Conservation (phyloP, 2,329 filamentous ascomycete genomes). For the Pestalotiopsis fici region DNA sequence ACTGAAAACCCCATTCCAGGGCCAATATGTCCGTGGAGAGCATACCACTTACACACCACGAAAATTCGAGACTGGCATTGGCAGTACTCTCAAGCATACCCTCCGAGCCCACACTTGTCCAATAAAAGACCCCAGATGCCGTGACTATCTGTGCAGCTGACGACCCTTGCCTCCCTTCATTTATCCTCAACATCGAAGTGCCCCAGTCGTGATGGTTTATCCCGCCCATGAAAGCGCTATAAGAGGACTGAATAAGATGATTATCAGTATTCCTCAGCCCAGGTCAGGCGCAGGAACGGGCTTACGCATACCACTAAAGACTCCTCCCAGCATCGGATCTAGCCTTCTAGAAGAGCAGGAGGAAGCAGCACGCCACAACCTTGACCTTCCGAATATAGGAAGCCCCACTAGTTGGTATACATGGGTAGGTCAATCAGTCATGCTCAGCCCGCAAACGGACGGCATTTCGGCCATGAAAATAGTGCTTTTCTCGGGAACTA, state of each 20-base stretch:
- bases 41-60: background rate
- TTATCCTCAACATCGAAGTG: background rate
- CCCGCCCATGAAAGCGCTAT: background rate
- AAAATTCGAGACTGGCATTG: background rate
- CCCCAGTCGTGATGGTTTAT: background rate
- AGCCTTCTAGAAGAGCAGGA: conserved; percentile 1
- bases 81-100: background rate
- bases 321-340: background rate
- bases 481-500: background rate
- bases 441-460: background rate
- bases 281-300: background rate
- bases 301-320: background rate
- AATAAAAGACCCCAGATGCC: background rate
- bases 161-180: background rate
- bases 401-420: background rate
- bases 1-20: background rate
- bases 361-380: background rate
- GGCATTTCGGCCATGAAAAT: background rate
- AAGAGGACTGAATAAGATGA: background rate
- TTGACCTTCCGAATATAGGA: background rate
- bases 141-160: background rate
- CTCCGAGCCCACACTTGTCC: background rate
- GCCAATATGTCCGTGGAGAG: background rate
- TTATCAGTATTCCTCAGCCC: background rate
- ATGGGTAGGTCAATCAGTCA: background rate